Evolutionary conservation across 2,329 filamentous ascomycete species (phyloP).

Genomic region (Diplodia seriata): DNA sequence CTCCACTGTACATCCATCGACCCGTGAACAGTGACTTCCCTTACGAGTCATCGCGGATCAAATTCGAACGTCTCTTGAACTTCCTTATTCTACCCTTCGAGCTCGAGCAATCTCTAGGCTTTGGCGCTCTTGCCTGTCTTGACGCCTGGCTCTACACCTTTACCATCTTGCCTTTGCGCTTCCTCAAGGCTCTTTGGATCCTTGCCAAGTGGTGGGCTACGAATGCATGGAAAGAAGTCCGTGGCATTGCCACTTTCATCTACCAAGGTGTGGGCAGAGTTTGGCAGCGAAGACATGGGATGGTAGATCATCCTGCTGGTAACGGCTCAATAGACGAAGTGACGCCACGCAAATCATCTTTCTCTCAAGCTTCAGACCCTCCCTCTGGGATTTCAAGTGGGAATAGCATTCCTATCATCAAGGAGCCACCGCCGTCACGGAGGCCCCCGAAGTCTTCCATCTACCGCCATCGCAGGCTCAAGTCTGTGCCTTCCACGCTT

Average conservation of each 20-base stretch:
- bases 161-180: conserved; percentile 90
- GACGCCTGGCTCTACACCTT: conserved; percentile 98
- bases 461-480: conserved; percentile 72
- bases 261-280: conserved; percentile 80
- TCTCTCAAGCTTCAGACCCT: conserved; percentile 32
- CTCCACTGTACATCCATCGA: conserved; percentile 68
- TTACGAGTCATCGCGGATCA: conserved; percentile 91
- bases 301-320: conserved; percentile 43
- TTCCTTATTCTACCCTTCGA: conserved; percentile 82
- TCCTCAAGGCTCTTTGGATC: conserved; percentile 79
- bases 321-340: conserved; percentile 2
- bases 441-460: conserved; percentile 43
- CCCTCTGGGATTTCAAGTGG: conserved; percentile 27
- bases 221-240: conserved; percentile 72
- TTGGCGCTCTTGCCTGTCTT: conserved; percentile 88
- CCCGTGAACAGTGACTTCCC: conserved; percentile 67
- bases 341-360: conserved; percentile 42
- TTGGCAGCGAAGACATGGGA: conserved; percentile 68
- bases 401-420: conserved; percentile 36
- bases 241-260: conserved; percentile 76
- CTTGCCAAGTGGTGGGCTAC: conserved; percentile 79
- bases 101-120: conserved; percentile 83
- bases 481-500: conserved; percentile 83
- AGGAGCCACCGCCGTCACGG: conserved; percentile 41
- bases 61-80: conserved; percentile 89